These are phyloP conservation scores for Phytopythium mirpurense DNA, from an alignment of 352 stramenopile genomes.

Conservation along the genomic window DNA sequence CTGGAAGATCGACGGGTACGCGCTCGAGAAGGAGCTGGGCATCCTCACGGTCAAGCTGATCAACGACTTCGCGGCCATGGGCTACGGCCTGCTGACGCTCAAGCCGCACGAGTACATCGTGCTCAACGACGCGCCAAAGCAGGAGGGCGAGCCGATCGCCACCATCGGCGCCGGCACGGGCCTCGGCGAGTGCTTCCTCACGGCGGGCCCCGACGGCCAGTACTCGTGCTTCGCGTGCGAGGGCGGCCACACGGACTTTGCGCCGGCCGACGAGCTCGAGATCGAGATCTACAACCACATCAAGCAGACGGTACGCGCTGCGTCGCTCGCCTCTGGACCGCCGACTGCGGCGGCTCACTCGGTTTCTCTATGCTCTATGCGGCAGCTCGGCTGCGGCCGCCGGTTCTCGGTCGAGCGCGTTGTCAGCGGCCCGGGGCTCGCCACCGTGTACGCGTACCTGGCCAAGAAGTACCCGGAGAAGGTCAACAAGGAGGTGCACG, in stretches of 20 bases:
- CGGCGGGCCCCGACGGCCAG: slow-evolving; percentile 66
- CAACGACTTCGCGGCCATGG: slow-evolving; percentile 97
- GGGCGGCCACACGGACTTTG: slow-evolving; percentile 95
- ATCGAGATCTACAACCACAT: slow-evolving; percentile 84
- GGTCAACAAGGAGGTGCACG: slow-evolving; percentile 76
- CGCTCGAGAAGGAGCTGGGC: slow-evolving; percentile 72
- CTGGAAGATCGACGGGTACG: slow-evolving; percentile 85
- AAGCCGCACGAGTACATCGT: slow-evolving; percentile 90
- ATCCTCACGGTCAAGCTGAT: slow-evolving; percentile 91
- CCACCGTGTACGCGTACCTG: slow-evolving; percentile 97
- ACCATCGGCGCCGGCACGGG: slow-evolving; percentile 96
- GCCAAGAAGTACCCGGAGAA: slow-evolving; percentile 87
- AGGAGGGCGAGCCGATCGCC: slow-evolving; percentile 87
- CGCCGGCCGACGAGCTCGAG: slow-evolving; percentile 84
- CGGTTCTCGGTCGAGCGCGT: slow-evolving; percentile 96
- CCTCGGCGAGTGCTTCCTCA: slow-evolving; percentile 96
- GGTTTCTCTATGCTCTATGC: not conserved
- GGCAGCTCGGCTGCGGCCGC: slow-evolving; percentile 74
- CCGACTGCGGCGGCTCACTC: not conserved
- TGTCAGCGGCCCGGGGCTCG: slow-evolving; percentile 92
- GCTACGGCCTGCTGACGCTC: slow-evolving; percentile 95
- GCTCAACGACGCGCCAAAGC: slow-evolving; percentile 69
- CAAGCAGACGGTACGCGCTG: slow-evolving; percentile 36
- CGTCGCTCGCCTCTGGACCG: not conserved
- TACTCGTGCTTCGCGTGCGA: slow-evolving; percentile 94